Conservation (phyloP, 2,329 filamentous ascomycete species). For the Colletotrichum cordylinicola region DNA sequence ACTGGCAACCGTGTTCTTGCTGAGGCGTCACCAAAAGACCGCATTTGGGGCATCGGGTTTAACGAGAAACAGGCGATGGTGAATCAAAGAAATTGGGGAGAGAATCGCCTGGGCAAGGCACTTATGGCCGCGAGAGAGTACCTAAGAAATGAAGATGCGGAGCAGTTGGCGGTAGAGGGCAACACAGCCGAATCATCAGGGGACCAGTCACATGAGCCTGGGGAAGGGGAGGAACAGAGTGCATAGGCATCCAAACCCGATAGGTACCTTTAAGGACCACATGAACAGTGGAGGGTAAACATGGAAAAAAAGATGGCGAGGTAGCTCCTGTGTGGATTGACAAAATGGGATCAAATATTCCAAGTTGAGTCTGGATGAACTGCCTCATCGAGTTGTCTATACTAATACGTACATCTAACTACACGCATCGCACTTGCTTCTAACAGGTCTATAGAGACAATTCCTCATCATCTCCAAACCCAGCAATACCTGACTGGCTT, state of each 20-base stretch:
- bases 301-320: too few species aligned
- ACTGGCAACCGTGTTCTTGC: constrained; percentile 35
- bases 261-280: too few species aligned
- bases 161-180: neutral
- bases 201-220: neutral
- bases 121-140: constrained; percentile 31
- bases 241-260: neutral
- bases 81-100: constrained; percentile 31
- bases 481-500: neutral
- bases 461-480: neutral
- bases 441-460: neutral
- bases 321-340: too few species aligned
- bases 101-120: constrained; percentile 35
- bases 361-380: neutral
- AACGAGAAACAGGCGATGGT: constrained; percentile 32
- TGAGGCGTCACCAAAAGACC: constrained; percentile 34
- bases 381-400: neutral
- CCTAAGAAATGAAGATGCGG: constrained; percentile 7
- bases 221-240: neutral
- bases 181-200: neutral
- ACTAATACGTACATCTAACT: neutral
- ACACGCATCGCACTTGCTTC: neutral
- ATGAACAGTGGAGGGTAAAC: too few species aligned
- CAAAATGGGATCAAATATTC: neutral
- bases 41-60: constrained; percentile 40